Percentiles rank a stretch among this genome's conserved stretches.
Conservation (phyloP, 495 filamentous ascomycete genomes). For the Talaromyces liani region DNA sequence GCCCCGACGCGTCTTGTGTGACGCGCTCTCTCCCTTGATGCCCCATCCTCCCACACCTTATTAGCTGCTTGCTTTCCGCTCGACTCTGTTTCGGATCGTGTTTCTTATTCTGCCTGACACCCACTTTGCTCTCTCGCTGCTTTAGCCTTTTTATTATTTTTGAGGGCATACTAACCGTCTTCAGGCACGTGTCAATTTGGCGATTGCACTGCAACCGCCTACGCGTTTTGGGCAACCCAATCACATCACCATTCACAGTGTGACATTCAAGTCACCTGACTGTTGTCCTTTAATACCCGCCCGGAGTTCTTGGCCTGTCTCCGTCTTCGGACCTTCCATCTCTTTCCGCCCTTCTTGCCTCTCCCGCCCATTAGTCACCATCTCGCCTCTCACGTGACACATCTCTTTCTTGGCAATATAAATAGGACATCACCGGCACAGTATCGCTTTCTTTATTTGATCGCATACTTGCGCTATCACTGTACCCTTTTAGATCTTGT, state of each 20-base stretch:
- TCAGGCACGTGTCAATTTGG: constrained; percentile 12
- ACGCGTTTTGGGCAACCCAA: background rate
- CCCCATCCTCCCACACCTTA: constrained; percentile 2
- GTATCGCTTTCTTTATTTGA: constrained; percentile 42
- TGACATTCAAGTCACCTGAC: constrained; percentile 12
- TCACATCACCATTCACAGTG: background rate
- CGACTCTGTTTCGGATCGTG: background rate
- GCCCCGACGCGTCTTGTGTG: constrained; percentile 3
- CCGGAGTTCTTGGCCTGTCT: background rate
- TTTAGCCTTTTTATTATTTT: background rate
- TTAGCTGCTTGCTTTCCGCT: constrained; percentile 8
- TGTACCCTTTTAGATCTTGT: background rate
- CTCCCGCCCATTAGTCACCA: constrained; percentile 17
- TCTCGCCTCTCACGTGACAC: constrained; percentile 34
- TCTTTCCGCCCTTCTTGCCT: constrained; percentile 11
- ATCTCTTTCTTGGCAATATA: constrained; percentile 37
- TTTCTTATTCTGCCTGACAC: constrained; percentile 12
- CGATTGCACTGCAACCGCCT: background rate
- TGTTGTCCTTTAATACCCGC: background rate
- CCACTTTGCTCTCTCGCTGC: constrained; percentile 10
- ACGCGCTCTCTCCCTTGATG: constrained; percentile 16
- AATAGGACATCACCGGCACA: constrained; percentile 21
- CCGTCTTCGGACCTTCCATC: background rate
- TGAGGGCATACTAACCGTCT: constrained; percentile 8
- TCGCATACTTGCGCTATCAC: background rate